Evolutionary conservation across 768 basidiomycete species (phyloP).

Genomic region (Boletus rubropictus): DNA sequence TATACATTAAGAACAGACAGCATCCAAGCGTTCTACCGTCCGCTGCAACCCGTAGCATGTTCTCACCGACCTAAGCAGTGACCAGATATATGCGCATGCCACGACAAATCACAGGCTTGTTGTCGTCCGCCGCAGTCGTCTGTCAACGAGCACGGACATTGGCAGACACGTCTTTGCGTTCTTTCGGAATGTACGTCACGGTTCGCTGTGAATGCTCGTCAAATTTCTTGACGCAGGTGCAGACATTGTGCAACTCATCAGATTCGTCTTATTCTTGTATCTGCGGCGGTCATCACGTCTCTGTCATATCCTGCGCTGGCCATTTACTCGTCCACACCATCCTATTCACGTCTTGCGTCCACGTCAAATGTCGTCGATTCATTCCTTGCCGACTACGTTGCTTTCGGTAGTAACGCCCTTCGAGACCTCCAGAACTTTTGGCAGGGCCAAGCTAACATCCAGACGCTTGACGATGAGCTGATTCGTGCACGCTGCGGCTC

Average conservation of each 20-base stretch:
- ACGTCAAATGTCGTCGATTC: conserved; percentile 56
- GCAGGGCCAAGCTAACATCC: conserved; percentile 59
- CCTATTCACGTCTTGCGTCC: conserved; percentile 50
- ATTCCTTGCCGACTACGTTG: conserved; percentile 48
- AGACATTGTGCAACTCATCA: conserved; percentile 90
- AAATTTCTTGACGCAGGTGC: conserved; percentile 8
- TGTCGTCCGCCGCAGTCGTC: conserved; percentile 13
- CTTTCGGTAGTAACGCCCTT: conserved; percentile 48
- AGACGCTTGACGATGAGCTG: conserved; percentile 63
- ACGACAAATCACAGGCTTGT: conserved; percentile 15
- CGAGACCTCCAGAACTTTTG: conserved; percentile 68
- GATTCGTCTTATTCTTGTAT: conserved; percentile 83
- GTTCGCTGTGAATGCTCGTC: not conserved
- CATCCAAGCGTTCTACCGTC: too few species aligned
- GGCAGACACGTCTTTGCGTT: conserved; percentile 53
- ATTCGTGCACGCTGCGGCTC: conserved; percentile 65
- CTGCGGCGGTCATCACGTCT: conserved; percentile 80
- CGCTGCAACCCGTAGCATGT: conserved; percentile 14
- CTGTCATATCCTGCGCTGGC: conserved; percentile 89
- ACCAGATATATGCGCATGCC: conserved; percentile 20
- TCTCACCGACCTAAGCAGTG: conserved; percentile 8
- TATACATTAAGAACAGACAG: too few species aligned
- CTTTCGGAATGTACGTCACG: conserved; percentile 73
- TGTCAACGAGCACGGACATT: conserved; percentile 35
- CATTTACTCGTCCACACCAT: conserved; percentile 70